Evolutionary conservation across 148 eudicot species (phyloP), one percentile per base, ranked within the genome.

Genomic region (Fagopyrum esculentum): DNA sequence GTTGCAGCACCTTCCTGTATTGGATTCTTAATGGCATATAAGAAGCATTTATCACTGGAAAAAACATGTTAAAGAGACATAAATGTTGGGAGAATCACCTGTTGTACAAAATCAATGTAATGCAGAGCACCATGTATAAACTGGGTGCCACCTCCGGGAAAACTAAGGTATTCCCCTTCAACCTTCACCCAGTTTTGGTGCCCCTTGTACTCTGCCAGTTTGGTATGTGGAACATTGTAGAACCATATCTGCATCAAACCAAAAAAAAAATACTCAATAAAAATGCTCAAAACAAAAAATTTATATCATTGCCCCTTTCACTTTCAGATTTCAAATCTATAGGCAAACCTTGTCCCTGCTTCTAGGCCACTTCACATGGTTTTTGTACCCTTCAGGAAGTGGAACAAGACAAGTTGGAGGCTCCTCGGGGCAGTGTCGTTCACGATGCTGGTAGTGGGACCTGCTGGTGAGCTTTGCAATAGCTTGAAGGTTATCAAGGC

Each of bases 61-160:
- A 66, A 4, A 40, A 12, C 46, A 40, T 66, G 71, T 15, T 13
- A 30, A 35, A 66, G n/a, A 40, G 35, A 30, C 17, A 66, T 35
- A 12, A 66, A 66, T 16, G 10, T 40, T n/a, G 17, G 17, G 35
- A 64, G 35, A 61, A 82, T 77, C 63, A 89, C 90, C 90, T 89
- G 71, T 76, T 84, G 87, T 49, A 87, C 77, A 75, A 82, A 78
- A 79, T 89, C 93, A 59, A 89, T 82, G 77, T 89, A 89, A 75
- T 89, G 89, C 45, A 80, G 82, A 73, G 86, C 93, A n/a, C 93
- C 93, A 69, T 79, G 69, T 77, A 74, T 85, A 73, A 89, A 87
- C 76, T 89, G 93, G 77, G 93, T 89, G 6, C 93, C 93, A 46
- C 93, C 93, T 43, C 90, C 93, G 26, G 90, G 90, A 66, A 89